Conservation (phyloP, 2,329 filamentous ascomycete genomes). For the Tolypocladium sp. region DNA sequence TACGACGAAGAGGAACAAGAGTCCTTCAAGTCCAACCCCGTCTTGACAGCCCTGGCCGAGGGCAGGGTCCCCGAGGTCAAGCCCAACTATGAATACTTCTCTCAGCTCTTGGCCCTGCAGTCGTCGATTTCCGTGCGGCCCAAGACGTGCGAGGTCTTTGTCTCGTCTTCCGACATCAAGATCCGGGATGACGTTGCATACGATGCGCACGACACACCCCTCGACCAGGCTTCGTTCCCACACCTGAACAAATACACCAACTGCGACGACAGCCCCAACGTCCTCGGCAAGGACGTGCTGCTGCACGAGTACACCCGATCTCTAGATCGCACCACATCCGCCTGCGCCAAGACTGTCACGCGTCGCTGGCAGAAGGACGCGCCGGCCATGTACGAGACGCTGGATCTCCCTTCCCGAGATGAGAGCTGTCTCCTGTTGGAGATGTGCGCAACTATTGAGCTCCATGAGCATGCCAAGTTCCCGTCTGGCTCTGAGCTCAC, state of each 20-base stretch:
- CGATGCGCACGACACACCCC: slow-evolving; percentile 30
- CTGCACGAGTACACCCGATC: slow-evolving; percentile 50
- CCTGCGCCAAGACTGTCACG: slow-evolving; percentile 42
- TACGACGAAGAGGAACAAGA: slow-evolving; percentile 33
- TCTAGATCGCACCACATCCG: slow-evolving; percentile 45
- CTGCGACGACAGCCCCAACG: slow-evolving; percentile 41
- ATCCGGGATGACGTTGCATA: slow-evolving; percentile 40
- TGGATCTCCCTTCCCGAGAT: slow-evolving; percentile 38
- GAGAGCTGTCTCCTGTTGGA: slow-evolving; percentile 50
- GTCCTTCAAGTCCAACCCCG: slow-evolving; percentile 56
- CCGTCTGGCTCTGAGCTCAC: slow-evolving; percentile 51
- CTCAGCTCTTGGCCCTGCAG: slow-evolving; percentile 44
- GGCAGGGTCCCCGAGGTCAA: slow-evolving; percentile 46
- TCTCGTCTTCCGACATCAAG: slow-evolving; percentile 42
- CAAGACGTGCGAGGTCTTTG: slow-evolving; percentile 50
- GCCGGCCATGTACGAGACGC: slow-evolving; percentile 43
- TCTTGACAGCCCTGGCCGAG: slow-evolving; percentile 52
- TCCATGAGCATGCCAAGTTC: slow-evolving; percentile 48
- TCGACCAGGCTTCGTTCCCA: slow-evolving; percentile 42
- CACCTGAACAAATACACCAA: slow-evolving; percentile 46
- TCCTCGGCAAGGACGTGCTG: slow-evolving; percentile 41
- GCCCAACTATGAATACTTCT: slow-evolving; percentile 55
- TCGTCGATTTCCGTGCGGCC: slow-evolving; percentile 43
- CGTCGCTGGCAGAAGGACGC: slow-evolving; percentile 50
- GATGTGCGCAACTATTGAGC: slow-evolving; percentile 51